A percentile compares a stretch with the other conserved stretches of the same genome.
Conservation (phyloP, 441 rosid genomes). For the Corymbia citriodora region DNA sequence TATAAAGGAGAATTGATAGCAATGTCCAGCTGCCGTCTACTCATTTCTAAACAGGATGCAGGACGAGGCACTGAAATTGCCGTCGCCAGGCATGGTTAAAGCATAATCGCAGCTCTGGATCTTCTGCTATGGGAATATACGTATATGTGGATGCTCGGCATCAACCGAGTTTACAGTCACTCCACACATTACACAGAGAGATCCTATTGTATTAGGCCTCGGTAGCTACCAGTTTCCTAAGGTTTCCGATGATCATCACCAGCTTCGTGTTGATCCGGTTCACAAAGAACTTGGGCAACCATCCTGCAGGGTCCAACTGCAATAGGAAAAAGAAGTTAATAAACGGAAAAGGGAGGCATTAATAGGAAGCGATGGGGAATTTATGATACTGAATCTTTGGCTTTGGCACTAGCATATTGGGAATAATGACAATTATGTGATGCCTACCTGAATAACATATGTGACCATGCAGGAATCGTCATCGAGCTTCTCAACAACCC, state of each 20-base stretch:
- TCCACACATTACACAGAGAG: neutral
- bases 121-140: neutral
- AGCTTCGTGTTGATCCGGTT: slow-evolving; percentile 70
- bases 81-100: neutral
- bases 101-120: neutral
- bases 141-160: neutral
- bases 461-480: slow-evolving; percentile 68
- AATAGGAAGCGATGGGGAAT: neutral
- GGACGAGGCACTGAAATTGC: neutral
- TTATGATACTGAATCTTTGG: neutral
- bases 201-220: neutral
- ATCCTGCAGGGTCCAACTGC: slow-evolving; percentile 87
- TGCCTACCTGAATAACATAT: slow-evolving; percentile 60
- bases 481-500: slow-evolving; percentile 80
- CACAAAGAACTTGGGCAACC: slow-evolving; percentile 77
- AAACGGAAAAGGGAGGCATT: neutral
- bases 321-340: neutral
- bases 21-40: neutral
- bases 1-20: neutral
- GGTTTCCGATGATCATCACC: slow-evolving; percentile 70
- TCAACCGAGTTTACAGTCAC: neutral
- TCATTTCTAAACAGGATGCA: neutral
- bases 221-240: slow-evolving; percentile 38
- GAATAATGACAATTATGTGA: neutral
- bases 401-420: neutral